Evolutionary conservation across 2,329 filamentous ascomycete genomes (phyloP).

Genomic region (Neoarthrinium moseri): DNA sequence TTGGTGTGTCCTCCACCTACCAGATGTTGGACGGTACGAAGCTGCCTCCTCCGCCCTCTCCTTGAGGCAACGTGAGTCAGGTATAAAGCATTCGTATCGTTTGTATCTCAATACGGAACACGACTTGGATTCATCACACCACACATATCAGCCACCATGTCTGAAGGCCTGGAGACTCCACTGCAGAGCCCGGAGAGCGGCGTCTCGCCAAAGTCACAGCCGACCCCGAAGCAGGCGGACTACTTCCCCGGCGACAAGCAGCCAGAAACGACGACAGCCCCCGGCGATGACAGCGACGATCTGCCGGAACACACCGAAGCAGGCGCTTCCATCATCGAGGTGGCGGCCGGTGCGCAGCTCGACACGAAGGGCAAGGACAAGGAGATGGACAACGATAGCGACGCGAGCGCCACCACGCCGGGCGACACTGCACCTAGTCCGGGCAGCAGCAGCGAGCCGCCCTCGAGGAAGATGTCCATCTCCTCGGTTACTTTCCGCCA

Average conservation of each 20-base stretch:
- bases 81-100: conserved; percentile 23
- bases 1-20: conserved; percentile 12
- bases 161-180: conserved; percentile 17
- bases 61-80: conserved; percentile 39
- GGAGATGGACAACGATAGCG: conserved; percentile 26
- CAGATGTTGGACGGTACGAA: conserved; percentile 34
- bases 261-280: conserved; percentile 11
- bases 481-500: conserved; percentile 47
- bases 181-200: conserved; percentile 23
- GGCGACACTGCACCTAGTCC: conserved; percentile 34
- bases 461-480: conserved; percentile 44
- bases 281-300: background rate
- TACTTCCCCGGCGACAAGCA: conserved; percentile 22
- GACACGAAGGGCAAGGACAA: conserved; percentile 17
- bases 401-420: conserved; percentile 30
- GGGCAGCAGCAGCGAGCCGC: conserved; percentile 28
- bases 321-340: background rate
- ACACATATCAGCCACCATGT: conserved; percentile 19
- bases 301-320: conserved; percentile 4
- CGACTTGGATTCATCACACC: background rate
- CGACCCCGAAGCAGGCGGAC: conserved; percentile 21
- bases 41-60: conserved; percentile 42
- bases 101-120: background rate
- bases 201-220: conserved; percentile 25
- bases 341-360: conserved; percentile 9